Evolutionary conservation across 805 yeast species (phyloP).

Genomic region (Teunomyces lycoperdinae): DNA sequence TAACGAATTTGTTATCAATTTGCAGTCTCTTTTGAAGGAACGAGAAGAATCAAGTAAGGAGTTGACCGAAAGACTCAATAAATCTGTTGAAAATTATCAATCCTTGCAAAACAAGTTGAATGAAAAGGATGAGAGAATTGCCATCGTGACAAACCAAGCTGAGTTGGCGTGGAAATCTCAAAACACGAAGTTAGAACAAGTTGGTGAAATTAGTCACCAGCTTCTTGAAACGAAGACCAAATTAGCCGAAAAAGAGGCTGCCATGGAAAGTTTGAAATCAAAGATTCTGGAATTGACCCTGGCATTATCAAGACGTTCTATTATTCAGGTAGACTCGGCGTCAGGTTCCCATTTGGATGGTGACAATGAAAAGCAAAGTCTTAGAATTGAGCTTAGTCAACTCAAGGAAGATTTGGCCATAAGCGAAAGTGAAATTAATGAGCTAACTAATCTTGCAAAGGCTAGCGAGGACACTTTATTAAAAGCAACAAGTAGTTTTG

Average conservation of each 20-base stretch:
- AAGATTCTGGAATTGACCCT: slow-evolving; percentile 25
- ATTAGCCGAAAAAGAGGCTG: slow-evolving; percentile 38
- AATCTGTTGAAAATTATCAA: slow-evolving; percentile 48
- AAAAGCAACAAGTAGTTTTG: slow-evolving; percentile 54
- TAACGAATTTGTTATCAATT: slow-evolving; percentile 52
- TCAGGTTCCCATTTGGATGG: not conserved
- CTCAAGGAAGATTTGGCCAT: slow-evolving; percentile 54
- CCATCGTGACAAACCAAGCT: slow-evolving; percentile 53
- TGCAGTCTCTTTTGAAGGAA: slow-evolving; percentile 62
- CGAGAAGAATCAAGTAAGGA: slow-evolving; percentile 53
- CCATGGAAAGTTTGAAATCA: slow-evolving; percentile 36
- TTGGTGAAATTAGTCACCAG: slow-evolving; percentile 52
- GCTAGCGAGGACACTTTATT: slow-evolving; percentile 66
- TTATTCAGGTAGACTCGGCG: not conserved
- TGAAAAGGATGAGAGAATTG: slow-evolving; percentile 52
- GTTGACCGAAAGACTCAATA: slow-evolving; percentile 46
- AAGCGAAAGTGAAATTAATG: slow-evolving; percentile 56
- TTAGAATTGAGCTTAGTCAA: slow-evolving; percentile 38
- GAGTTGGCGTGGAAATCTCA: slow-evolving; percentile 53
- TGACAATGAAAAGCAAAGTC: slow-evolving; percentile 9
- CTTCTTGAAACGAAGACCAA: slow-evolving; percentile 40
- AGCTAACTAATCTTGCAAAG: slow-evolving; percentile 58
- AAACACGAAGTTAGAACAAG: slow-evolving; percentile 53
- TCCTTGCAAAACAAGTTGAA: slow-evolving; percentile 44
- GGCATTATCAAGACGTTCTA: slow-evolving; percentile 5